Percentiles rank a stretch among this genome's conserved stretches.
Evolutionary conservation across 2,329 filamentous ascomycete genomes (phyloP).

Genomic region (Paraconiothyrium brasiliense): DNA sequence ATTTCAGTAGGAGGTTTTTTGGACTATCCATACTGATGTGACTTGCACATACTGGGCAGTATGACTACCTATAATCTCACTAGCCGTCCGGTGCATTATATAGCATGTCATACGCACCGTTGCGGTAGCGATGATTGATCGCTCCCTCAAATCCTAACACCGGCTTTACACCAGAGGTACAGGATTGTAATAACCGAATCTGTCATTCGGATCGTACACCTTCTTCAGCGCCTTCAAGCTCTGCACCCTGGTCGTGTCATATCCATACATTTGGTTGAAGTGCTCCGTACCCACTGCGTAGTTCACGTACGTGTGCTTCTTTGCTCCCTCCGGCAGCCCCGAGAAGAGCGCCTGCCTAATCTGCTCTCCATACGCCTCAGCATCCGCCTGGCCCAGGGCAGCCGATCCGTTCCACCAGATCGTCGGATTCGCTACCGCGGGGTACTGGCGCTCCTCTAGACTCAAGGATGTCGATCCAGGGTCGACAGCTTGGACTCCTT

Average conservation of each 20-base stretch:
- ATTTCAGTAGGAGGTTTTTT: too few relatives aligned
- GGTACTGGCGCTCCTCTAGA: constrained; percentile 47
- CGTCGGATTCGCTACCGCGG: constrained; percentile 23
- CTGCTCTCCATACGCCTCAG: constrained; percentile 19
- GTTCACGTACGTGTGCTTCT: constrained; percentile 43
- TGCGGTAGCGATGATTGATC: too few relatives aligned
- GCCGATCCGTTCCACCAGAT: constrained; percentile 30
- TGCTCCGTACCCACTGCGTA: constrained; percentile 45
- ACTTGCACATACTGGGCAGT: too few relatives aligned
- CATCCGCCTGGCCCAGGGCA: constrained; percentile 20
- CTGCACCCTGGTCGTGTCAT: constrained; percentile 34
- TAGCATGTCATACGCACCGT: too few relatives aligned
- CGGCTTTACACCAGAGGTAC: constrained; percentile 11
- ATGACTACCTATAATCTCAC: too few relatives aligned
- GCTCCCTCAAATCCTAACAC: too few relatives aligned
- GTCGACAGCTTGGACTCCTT: constrained; percentile 25
- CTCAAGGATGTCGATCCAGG: constrained; percentile 22
- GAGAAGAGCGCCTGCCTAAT: constrained; percentile 26
- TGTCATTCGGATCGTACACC: constrained; percentile 39
- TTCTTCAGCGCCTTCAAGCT: constrained; percentile 41
- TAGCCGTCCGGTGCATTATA: too few relatives aligned
- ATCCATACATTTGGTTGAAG: constrained; percentile 41
- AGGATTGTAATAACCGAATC: constrained; percentile 41
- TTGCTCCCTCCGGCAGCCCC: constrained; percentile 19
- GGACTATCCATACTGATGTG: too few relatives aligned